phyloP scores from a whole-genome alignment of 805 yeast genomes.

The Starmerella potacharoeniae region DNA sequence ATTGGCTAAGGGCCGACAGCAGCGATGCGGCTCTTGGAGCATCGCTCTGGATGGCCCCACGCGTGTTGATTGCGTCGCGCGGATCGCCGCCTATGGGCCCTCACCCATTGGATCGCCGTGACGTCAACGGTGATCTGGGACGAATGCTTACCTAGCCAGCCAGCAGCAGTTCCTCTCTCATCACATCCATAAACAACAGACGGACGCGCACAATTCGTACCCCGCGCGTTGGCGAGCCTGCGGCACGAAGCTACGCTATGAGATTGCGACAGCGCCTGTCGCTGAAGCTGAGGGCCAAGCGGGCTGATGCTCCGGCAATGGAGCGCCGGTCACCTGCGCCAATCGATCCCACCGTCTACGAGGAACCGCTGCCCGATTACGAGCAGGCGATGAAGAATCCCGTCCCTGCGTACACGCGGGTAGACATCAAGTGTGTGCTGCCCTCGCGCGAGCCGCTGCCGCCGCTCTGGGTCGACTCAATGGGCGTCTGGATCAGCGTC shows the following conservation, averaged over 20 bases:
- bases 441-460: neutral
- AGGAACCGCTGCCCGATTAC: neutral
- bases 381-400: neutral
- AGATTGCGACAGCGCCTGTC: conserved; percentile 3
- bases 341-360: neutral
- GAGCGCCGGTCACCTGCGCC: neutral
- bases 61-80: no score
- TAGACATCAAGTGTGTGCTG: neutral
- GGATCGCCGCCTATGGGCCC: no score
- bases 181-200: no score
- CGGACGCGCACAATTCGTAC: no score
- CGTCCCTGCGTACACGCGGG: neutral
- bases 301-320: neutral
- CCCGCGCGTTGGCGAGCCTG: neutral
- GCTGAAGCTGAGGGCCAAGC: neutral
- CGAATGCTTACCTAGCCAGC: neutral
- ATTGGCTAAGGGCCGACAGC: no score
- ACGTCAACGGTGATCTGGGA: neutral
- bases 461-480: neutral
- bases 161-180: neutral
- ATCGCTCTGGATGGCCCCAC: no score
- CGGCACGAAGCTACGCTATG: neutral
- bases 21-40: no score
- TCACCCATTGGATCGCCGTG: neutral
- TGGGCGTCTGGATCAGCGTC: neutral